phyloP scores from a whole-genome alignment of 495 filamentous ascomycete genomes.

The Neurospora cerealis region DNA sequence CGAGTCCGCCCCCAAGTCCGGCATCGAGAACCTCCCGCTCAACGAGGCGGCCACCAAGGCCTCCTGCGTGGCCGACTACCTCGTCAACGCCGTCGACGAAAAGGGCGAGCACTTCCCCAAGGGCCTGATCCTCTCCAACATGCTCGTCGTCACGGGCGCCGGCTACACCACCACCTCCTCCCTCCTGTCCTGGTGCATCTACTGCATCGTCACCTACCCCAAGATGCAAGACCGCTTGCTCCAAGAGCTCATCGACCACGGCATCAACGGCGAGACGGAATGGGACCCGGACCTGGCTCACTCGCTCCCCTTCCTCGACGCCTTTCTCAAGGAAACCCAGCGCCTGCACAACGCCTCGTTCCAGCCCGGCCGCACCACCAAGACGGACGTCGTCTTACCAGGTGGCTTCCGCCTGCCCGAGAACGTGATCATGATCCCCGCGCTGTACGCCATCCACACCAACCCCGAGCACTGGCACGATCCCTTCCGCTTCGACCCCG shows the following conservation, averaged over 20 bases:
- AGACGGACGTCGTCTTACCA: conserved; percentile 41
- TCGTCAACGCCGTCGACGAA: conserved; percentile 37
- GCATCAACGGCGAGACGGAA: conserved; percentile 19
- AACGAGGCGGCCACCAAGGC: conserved; percentile 43
- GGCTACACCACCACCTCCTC: conserved; percentile 46
- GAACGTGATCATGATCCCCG: conserved; percentile 37
- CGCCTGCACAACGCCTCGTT: conserved; percentile 46
- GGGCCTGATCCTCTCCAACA: conserved; percentile 6
- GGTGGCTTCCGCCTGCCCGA: conserved; percentile 44
- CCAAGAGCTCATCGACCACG: conserved; percentile 45
- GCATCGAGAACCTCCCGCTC: conserved; percentile 35
- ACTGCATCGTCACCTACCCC: conserved; percentile 35
- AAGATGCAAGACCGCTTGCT: conserved; percentile 43
- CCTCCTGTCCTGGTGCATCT: conserved; percentile 46
- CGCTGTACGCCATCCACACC: conserved; percentile 42
- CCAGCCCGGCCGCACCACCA: conserved; percentile 44
- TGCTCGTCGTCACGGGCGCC: conserved; percentile 33
- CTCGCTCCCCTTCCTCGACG: conserved; percentile 38
- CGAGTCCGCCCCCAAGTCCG: conserved; percentile 17
- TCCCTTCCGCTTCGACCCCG: conserved; percentile 41
- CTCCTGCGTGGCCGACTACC: conserved; percentile 28
- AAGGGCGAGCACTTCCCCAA: conserved; percentile 43
- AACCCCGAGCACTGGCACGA: conserved; percentile 43
- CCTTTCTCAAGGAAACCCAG: conserved; percentile 49
- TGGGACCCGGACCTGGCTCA: conserved; percentile 32